These are phyloP conservation scores for Pterocarpus macrocarpus DNA, from an alignment of 306 rosid species.

Conservation along the genomic window DNA sequence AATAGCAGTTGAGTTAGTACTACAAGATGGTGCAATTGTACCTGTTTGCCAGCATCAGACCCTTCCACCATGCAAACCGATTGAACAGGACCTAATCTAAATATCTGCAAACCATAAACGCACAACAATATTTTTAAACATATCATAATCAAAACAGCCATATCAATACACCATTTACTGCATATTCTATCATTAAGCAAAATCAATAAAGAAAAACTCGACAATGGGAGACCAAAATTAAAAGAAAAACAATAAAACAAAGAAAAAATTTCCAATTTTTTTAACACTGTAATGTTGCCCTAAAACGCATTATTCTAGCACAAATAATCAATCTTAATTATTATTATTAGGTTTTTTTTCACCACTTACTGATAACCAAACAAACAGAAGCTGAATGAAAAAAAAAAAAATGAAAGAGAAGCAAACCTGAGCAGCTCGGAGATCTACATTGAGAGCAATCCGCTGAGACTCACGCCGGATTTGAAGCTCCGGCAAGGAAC, in stretches of 20 bases:
- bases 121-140: conserved; percentile 4
- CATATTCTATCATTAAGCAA: neutral
- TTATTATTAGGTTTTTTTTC: neutral
- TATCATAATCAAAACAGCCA: conserved; percentile 12
- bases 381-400: neutral
- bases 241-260: neutral
- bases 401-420: neutral
- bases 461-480: conserved; percentile 54
- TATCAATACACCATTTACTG: conserved; percentile 21
- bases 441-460: conserved; percentile 57
- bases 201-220: neutral
- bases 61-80: conserved; percentile 71
- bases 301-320: neutral
- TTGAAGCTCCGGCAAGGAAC: conserved; percentile 61
- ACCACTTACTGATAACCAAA: conserved; percentile 8
- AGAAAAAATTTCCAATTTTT: neutral
- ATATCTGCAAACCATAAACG: conserved; percentile 63
- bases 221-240: neutral
- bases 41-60: conserved; percentile 64
- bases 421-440: conserved; percentile 67
- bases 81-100: conserved; percentile 65
- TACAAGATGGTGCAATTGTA: conserved; percentile 32
- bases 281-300: neutral
- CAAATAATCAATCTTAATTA: neutral
- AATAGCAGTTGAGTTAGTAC: neutral